phyloP scores from a whole-genome alignment of 2,329 filamentous ascomycete genomes.

The Neoarthrinium moseri region DNA sequence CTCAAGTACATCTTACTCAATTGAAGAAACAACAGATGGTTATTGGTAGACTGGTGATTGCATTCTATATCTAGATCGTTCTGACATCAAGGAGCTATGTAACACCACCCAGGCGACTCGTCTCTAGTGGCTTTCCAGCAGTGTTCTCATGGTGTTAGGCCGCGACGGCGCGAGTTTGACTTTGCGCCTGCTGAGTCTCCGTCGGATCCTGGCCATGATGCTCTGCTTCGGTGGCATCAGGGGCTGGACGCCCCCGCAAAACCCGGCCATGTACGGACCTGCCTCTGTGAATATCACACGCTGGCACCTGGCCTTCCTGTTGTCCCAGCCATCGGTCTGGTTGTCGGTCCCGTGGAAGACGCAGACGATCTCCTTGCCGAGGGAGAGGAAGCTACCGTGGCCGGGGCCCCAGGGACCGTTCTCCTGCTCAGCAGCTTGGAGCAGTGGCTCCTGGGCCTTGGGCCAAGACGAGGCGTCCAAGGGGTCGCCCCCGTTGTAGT shows the following conservation, averaged over 20 bases:
- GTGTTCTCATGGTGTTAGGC: background rate
- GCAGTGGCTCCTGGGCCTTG: conserved; percentile 24
- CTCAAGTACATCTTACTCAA: too few species aligned
- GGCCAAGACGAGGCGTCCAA: conserved; percentile 24
- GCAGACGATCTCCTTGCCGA: conserved; percentile 22
- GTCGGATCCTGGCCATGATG: background rate
- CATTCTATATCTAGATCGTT: too few species aligned
- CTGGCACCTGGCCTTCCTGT: conserved; percentile 25
- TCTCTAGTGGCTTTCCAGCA: background rate
- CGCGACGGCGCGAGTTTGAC: background rate
- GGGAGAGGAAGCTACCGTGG: conserved; percentile 24
- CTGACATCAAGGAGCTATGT: background rate
- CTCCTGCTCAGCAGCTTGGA: conserved; percentile 17
- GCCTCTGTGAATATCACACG: conserved; percentile 25
- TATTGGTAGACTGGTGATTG: too few species aligned
- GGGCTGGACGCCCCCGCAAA: background rate
- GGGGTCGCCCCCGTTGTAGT: conserved; percentile 26
- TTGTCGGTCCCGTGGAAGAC: conserved; percentile 29
- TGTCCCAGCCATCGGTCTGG: conserved; percentile 26
- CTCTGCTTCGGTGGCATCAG: background rate
- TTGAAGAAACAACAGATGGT: too few species aligned
- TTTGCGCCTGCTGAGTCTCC: background rate
- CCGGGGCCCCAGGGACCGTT: conserved; percentile 25
- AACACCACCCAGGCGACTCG: background rate
- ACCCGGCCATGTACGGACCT: conserved; percentile 20